Evolutionary conservation across 2,329 filamentous ascomycete species (phyloP).

Genomic region (Hymenoscyphus albidus): DNA sequence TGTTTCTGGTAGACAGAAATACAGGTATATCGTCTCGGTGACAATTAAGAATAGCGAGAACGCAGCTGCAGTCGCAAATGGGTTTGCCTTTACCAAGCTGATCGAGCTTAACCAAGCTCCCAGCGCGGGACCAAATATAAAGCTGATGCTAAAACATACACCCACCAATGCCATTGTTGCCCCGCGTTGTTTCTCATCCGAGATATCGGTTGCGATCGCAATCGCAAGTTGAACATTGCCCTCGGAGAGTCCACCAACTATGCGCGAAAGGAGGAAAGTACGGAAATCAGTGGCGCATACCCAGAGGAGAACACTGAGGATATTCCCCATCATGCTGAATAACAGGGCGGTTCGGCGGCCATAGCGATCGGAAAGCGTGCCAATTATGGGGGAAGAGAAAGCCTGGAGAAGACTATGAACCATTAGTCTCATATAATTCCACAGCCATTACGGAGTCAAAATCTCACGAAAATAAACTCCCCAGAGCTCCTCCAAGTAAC

Average conservation of each 20-base stretch:
- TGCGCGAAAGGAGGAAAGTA: slow-evolving; percentile 87
- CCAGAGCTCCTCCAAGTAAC: slow-evolving; percentile 85
- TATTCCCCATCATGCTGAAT: slow-evolving; percentile 89
- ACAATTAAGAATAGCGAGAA: slow-evolving; percentile 84
- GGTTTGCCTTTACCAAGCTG: slow-evolving; percentile 76
- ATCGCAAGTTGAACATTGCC: slow-evolving; percentile 96
- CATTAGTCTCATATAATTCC: neutral
- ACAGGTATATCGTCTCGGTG: slow-evolving; percentile 83
- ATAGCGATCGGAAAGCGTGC: slow-evolving; percentile 80
- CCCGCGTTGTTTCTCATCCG: slow-evolving; percentile 76
- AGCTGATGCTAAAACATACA: slow-evolving; percentile 93
- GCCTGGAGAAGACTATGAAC: slow-evolving; percentile 71
- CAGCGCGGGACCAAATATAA: slow-evolving; percentile 91
- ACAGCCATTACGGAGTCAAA: neutral
- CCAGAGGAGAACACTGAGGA: slow-evolving; percentile 90
- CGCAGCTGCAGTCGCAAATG: slow-evolving; percentile 87
- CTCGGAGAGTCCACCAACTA: slow-evolving; percentile 91
- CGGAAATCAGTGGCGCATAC: slow-evolving; percentile 90
- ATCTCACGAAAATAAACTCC: slow-evolving; percentile 75
- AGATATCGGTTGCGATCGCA: slow-evolving; percentile 94
- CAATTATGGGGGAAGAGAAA: slow-evolving; percentile 86
- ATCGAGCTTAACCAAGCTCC: slow-evolving; percentile 82
- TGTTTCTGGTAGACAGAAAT: slow-evolving; percentile 81
- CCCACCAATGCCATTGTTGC: slow-evolving; percentile 96
- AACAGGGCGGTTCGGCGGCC: slow-evolving; percentile 84